Conservation (phyloP, 306 rosid species). For the Ceratonia siliqua region DNA sequence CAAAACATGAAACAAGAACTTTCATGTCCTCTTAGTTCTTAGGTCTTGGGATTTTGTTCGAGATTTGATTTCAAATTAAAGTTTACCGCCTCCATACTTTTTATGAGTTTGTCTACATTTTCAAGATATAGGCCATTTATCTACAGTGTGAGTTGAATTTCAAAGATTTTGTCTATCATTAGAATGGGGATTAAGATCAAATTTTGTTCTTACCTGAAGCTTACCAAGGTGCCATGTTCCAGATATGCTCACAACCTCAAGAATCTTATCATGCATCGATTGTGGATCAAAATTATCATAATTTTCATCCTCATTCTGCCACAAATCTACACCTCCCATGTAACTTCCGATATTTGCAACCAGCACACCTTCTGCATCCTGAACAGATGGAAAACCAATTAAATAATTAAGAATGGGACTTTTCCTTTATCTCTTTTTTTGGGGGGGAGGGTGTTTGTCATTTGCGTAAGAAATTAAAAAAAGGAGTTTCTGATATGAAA, state of each 20-base stretch:
- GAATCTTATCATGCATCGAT: constrained; percentile 96
- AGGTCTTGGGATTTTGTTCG: neutral
- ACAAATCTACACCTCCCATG: constrained; percentile 99
- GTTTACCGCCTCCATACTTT: constrained; percentile 8
- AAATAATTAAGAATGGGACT: constrained; percentile 14
- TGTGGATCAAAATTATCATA: constrained; percentile 95
- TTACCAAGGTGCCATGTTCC: constrained; percentile 99
- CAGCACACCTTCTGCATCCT: constrained; percentile 99
- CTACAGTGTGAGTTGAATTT: neutral
- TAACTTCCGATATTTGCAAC: constrained; percentile 99
- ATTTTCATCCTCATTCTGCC: constrained; percentile 96
- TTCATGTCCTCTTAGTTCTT: neutral
- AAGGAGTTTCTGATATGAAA: neutral
- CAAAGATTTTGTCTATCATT: neutral
- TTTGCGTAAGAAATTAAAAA: constrained; percentile 18
- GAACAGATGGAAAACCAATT: constrained; percentile 35
- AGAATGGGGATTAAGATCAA: neutral
- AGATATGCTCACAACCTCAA: constrained; percentile 97
- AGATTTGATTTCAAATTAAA: neutral
- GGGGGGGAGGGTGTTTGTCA: neutral
- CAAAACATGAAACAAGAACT: neutral
- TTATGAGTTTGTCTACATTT: neutral
- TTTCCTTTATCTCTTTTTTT: neutral
- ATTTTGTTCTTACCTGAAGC: constrained; percentile 71
- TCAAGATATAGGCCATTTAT: constrained; percentile 12